A percentile compares a stretch with the other conserved stretches of the same genome.
phyloP scores from a whole-genome alignment of 352 stramenopile species.

The Nothophytophthora sp. region DNA sequence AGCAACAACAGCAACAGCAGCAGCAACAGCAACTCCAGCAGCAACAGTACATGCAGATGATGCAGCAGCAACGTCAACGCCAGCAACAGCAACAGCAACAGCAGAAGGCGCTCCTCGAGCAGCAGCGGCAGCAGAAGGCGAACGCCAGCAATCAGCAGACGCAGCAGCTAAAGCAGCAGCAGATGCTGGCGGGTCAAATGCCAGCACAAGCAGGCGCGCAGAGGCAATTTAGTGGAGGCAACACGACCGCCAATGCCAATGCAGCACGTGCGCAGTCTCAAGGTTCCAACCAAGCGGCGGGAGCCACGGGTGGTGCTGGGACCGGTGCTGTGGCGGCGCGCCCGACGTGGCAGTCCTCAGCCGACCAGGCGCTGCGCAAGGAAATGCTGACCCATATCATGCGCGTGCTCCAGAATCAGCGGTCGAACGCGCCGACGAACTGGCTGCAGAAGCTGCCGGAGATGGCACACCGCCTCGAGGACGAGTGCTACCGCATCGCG shows the following conservation, averaged over 20 bases:
- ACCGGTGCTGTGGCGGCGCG: conserved; percentile 16
- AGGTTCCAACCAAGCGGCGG: conserved; percentile 9
- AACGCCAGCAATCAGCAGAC: conserved; percentile 17
- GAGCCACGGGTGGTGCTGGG: not conserved
- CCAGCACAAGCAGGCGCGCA: conserved; percentile 27
- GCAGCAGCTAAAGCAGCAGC: conserved; percentile 42
- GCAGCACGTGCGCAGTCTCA: conserved; percentile 23
- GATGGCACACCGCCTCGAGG: conserved; percentile 98
- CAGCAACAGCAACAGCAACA: conserved; percentile 14
- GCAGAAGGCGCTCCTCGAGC: conserved; percentile 27
- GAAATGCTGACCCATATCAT: conserved; percentile 93
- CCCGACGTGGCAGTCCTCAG: conserved; percentile 68
- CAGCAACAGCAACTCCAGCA: conserved; percentile 35
- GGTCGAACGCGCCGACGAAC: conserved; percentile 94
- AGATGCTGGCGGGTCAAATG: conserved; percentile 32
- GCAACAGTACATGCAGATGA: conserved; percentile 28
- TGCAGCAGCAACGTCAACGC: conserved; percentile 23
- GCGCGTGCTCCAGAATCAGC: conserved; percentile 94
- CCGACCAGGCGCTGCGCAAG: conserved; percentile 73
- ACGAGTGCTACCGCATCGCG: conserved; percentile 95
- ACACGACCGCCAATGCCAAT: conserved; percentile 14
- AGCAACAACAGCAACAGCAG: conserved; percentile 41
- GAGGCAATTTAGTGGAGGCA: conserved; percentile 29
- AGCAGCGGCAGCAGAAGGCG: conserved; percentile 38
- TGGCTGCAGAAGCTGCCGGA: conserved; percentile 97